Evolutionary conservation across 768 basidiomycete species (phyloP), one percentile per base, ranked within the genome.

Genomic region (Butyriboletus loyo): DNA sequence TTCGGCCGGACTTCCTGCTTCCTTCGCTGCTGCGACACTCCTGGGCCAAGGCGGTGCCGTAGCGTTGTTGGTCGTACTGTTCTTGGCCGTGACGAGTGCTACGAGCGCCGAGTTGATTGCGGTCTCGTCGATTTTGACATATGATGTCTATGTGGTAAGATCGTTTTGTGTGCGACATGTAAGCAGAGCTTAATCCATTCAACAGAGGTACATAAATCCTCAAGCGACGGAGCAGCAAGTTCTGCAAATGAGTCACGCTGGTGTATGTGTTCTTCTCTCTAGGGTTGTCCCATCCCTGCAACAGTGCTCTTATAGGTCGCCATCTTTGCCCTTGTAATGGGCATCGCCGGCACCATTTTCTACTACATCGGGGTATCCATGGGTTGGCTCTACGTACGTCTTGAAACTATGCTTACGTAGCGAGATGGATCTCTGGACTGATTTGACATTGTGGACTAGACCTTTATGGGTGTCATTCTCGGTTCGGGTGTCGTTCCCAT

Each of bases 31-130:
- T 1, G 77, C 84, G 1, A 89, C 92, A 0, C 73, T 98, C 8
- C 73, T 96, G 9, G 92, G 92, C 0, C 77, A 90, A 60, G 75
- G 80, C 0, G 94, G 95, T 27, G 93, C 91, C 3, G 80, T 81
- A 5, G 85, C 89, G 0, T 72, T 96, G 55, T 80, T 95, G 17
- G 68, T 93, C 32, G 76, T 96, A 1, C 80, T 95, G 30, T 95
- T 95, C 77, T 73, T 94, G 66, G 90, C 91, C 11, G 90, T 94
- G 57, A 90, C 89, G 1, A 83, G 85, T 42, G 90, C 92, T 3
- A 89, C 87, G 39, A 85, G 84, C 40, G 94, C 94, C 13, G 95
- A 98, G 70, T 77, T 95, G 51, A 95, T 98, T 60, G 95, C 93
- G 0, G 90, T 94, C 2, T 92, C 91, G 1, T 83, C 83, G 0